A percentile compares a stretch with the other conserved stretches of the same genome.
These are phyloP conservation scores for Colletotrichum sp. DNA, from an alignment of 2,329 filamentous ascomycete species.

Conservation along the genomic window DNA sequence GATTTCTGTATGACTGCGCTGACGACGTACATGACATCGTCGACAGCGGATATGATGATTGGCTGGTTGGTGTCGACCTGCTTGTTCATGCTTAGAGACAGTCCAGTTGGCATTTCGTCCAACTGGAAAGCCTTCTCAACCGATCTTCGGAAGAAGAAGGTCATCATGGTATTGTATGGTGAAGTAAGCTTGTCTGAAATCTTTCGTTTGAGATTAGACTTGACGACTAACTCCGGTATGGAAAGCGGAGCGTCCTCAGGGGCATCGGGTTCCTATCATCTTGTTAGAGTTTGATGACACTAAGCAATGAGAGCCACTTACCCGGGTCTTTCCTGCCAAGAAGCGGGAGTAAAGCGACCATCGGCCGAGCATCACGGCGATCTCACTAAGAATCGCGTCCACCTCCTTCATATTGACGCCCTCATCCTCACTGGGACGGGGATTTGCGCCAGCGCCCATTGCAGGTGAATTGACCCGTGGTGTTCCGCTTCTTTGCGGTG, in stretches of 20 bases:
- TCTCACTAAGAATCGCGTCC: conserved; percentile 85
- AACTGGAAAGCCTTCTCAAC: conserved; percentile 98
- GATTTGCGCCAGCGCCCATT: conserved; percentile 55
- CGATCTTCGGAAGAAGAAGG: conserved; percentile 94
- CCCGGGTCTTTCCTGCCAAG: conserved; percentile 82
- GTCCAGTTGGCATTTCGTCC: conserved; percentile 82
- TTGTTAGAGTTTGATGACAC: conserved; percentile 26
- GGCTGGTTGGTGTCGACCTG: conserved; percentile 79
- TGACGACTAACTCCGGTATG: conserved; percentile 75
- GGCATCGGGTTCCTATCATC: conserved; percentile 50
- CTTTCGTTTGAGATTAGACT: conserved; percentile 83
- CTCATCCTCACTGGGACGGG: conserved; percentile 81
- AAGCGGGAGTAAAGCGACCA: conserved; percentile 96
- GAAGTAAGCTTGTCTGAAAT: conserved; percentile 74
- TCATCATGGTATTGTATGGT: conserved; percentile 91
- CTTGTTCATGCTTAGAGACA: conserved; percentile 77
- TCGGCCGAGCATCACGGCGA: conserved; percentile 87
- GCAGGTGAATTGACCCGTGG: conserved; percentile 81
- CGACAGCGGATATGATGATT: conserved; percentile 92
- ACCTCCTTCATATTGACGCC: conserved; percentile 96
- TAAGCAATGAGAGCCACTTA: conserved; percentile 44
- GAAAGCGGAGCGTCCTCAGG: conserved; percentile 62
- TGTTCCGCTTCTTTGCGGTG: conserved; percentile 68
- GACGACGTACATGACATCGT: conserved; percentile 99
- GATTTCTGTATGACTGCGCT: conserved; percentile 89